Conservation (phyloP, 169 alveolate genomes). For the Amoebophrya sp. region DNA sequence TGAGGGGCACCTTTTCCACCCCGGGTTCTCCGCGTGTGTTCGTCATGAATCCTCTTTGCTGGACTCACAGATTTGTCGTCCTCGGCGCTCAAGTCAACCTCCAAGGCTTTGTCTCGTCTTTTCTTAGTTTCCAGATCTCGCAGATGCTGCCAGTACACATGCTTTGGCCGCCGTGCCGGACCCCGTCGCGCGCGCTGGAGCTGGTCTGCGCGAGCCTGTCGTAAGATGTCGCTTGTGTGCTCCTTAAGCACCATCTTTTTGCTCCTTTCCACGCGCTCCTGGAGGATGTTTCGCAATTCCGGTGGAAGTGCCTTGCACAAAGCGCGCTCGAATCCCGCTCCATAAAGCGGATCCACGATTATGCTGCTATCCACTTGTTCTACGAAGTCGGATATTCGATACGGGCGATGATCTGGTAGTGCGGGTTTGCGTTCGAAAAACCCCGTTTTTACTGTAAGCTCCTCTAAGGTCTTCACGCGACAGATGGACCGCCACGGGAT, state of each 20-base stretch:
- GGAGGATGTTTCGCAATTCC: neutral
- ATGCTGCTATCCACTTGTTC: too few species aligned
- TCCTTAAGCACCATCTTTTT: neutral
- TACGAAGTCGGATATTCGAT: neutral
- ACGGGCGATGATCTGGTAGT: neutral
- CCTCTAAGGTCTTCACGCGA: neutral
- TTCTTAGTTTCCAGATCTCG: neutral
- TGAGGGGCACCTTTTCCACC: too few species aligned
- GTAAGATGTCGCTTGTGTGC: neutral
- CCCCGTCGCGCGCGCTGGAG: neutral
- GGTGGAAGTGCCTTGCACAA: neutral
- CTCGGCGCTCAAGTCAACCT: too few species aligned
- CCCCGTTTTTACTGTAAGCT: neutral
- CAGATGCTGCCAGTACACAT: neutral
- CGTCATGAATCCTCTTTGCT: too few species aligned
- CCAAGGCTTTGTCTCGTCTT: neutral
- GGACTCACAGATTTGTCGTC: neutral
- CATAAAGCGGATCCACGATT: neutral
- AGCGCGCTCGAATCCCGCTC: neutral
- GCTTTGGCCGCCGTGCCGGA: neutral
- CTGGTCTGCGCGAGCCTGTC: neutral
- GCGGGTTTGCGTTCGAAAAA: neutral
- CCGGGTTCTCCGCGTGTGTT: too few species aligned
- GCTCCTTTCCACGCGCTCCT: neutral
- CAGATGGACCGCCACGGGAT: neutral